Conservation (phyloP, 2,329 filamentous ascomycete species). For the Penicillium paneum region DNA sequence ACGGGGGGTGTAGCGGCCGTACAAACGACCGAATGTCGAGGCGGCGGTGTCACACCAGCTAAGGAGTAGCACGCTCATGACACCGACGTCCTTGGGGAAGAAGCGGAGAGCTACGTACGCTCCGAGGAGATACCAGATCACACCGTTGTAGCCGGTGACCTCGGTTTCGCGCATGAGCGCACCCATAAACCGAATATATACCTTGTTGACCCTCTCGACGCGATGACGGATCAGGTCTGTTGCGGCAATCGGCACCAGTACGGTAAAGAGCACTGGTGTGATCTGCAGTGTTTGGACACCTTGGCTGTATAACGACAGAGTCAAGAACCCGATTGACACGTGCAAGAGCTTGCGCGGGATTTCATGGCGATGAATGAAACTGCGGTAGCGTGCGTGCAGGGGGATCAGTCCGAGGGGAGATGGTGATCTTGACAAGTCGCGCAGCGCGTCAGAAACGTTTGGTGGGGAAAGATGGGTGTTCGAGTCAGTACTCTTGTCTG, state of each 20-base stretch:
- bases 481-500: slow-evolving; percentile 37
- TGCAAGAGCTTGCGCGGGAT: slow-evolving; percentile 91
- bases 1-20: slow-evolving; percentile 81
- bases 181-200: slow-evolving; percentile 81
- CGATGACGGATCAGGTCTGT: slow-evolving; percentile 80
- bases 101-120: slow-evolving; percentile 81
- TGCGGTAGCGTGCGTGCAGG: slow-evolving; percentile 87
- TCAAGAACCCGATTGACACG: slow-evolving; percentile 93
- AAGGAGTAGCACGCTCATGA: slow-evolving; percentile 83
- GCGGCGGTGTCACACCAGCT: slow-evolving; percentile 98
- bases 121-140: slow-evolving; percentile 93
- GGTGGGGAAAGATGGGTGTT: slow-evolving; percentile 44
- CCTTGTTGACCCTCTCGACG: slow-evolving; percentile 73
- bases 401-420: slow-evolving; percentile 92
- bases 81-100: slow-evolving; percentile 89
- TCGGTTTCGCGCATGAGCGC: slow-evolving; percentile 97
- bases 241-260: slow-evolving; percentile 77
- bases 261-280: slow-evolving; percentile 76
- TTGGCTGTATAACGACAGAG: slow-evolving; percentile 76
- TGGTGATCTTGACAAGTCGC: slow-evolving; percentile 84
- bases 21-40: slow-evolving; percentile 86
- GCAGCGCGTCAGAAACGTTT: slow-evolving; percentile 67
- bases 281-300: slow-evolving; percentile 75
- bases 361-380: slow-evolving; percentile 93
- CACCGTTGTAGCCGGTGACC: slow-evolving; percentile 89